A percentile compares a stretch with the other conserved stretches of the same genome.
Evolutionary conservation across 129 eudicot species (phyloP).

Genomic region (Escallonia rubra): DNA sequence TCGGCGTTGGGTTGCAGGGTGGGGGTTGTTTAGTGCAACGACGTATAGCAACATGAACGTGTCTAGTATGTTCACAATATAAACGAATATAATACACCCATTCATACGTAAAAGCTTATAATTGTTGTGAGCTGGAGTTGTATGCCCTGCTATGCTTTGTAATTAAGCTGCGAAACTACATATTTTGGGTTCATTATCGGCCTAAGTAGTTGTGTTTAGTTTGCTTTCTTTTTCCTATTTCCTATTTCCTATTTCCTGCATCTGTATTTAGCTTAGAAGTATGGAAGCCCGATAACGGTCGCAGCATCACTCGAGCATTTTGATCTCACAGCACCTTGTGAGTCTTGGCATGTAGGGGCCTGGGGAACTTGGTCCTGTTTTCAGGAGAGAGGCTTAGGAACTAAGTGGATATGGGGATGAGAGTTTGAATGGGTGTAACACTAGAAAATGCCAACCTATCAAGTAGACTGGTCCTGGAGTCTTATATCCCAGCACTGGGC

Average conservation of each 20-base stretch:
- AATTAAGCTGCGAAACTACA: too few species aligned
- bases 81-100: too few species aligned
- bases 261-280: neutral
- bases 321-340: neutral
- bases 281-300: neutral
- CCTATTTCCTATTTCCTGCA: neutral
- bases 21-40: too few species aligned
- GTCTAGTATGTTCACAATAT: too few species aligned
- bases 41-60: too few species aligned
- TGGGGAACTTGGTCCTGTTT: constrained; percentile 5
- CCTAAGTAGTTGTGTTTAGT: too few species aligned
- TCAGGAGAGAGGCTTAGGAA: neutral
- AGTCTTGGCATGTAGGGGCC: constrained; percentile 23
- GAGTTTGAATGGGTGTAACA: constrained; percentile 20
- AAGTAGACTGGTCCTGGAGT: neutral
- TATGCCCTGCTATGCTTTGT: too few species aligned
- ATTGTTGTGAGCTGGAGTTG: too few species aligned
- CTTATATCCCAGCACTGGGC: constrained; percentile 10
- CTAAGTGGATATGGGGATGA: constrained; percentile 18
- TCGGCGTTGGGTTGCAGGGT: too few species aligned
- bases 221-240: too few species aligned
- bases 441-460: neutral
- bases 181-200: too few species aligned
- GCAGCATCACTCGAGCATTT: neutral
- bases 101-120: too few species aligned